A percentile compares a stretch with the other conserved stretches of the same genome.
These are phyloP conservation scores for Eimeria acervulina DNA, from an alignment of 169 alveolate species.

Conservation along the genomic window DNA sequence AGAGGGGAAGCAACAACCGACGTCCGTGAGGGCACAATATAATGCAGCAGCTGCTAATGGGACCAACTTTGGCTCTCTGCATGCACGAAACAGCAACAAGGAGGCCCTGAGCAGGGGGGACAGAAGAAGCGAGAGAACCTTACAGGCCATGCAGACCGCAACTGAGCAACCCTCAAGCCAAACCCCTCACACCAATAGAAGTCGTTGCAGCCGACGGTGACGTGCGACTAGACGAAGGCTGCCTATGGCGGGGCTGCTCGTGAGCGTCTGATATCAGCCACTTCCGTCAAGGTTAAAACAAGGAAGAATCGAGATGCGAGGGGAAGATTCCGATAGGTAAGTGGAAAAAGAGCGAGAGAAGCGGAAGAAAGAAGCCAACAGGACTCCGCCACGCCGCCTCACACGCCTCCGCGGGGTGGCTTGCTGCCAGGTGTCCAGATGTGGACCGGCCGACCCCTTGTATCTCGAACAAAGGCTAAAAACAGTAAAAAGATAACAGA, in stretches of 20 bases:
- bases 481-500: slow-evolving; percentile 4
- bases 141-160: neutral
- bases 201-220: slow-evolving; percentile 47
- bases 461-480: slow-evolving; percentile 31
- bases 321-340: slow-evolving; percentile 32
- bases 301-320: neutral
- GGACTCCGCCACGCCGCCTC: slow-evolving; percentile 34
- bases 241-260: slow-evolving; percentile 10
- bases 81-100: neutral
- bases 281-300: neutral
- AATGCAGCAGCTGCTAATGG: slow-evolving; percentile 7
- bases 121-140: neutral
- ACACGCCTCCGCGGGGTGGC: slow-evolving; percentile 57
- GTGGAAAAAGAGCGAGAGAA: slow-evolving; percentile 6
- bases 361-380: slow-evolving; percentile 62
- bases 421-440: slow-evolving; percentile 16
- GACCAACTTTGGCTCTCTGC: neutral
- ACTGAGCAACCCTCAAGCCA: neutral
- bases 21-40: neutral
- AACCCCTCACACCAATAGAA: neutral
- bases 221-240: slow-evolving; percentile 1
- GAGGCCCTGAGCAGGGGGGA: neutral
- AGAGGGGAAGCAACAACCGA: slow-evolving; percentile 15
- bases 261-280: slow-evolving; percentile 1
- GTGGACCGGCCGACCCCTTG: neutral